A percentile compares a stretch with the other conserved stretches of the same genome.
Conservation (phyloP, 1,139 yeast genomes). For the Pichia sp. region DNA sequence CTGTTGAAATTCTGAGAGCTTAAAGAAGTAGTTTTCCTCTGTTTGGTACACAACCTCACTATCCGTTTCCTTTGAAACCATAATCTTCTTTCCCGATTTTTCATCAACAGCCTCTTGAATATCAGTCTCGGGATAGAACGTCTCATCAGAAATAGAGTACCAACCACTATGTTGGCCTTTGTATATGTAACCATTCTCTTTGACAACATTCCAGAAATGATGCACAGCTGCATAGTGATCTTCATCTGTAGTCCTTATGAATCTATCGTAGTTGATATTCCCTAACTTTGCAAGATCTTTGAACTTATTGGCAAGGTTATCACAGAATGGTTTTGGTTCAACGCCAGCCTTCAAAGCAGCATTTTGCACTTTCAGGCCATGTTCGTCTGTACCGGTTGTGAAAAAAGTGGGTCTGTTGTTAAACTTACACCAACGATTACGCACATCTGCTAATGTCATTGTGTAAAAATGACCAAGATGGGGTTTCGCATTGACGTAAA, state of each 20-base stretch:
- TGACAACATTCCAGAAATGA: constrained; percentile 60
- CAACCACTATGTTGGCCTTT: constrained; percentile 86
- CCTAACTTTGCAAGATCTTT: constrained; percentile 50
- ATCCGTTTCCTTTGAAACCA: constrained; percentile 65
- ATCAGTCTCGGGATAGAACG: constrained; percentile 83
- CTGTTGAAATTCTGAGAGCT: constrained; percentile 52
- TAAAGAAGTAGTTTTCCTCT: constrained; percentile 85
- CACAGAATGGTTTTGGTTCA: constrained; percentile 65
- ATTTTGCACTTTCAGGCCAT: constrained; percentile 83
- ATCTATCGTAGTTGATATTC: constrained; percentile 59
- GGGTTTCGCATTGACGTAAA: constrained; percentile 93
- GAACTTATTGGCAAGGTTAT: constrained; percentile 59
- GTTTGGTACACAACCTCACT: constrained; percentile 68
- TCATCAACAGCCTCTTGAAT: constrained; percentile 41
- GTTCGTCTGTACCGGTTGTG: constrained; percentile 96
- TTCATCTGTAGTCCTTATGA: constrained; percentile 82
- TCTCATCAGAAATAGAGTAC: constrained; percentile 93
- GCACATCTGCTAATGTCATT: constrained; percentile 75
- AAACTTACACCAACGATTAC: constrained; percentile 62
- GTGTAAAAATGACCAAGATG: constrained; percentile 93
- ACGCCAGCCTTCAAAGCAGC: constrained; percentile 53
- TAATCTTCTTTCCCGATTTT: constrained; percentile 31
- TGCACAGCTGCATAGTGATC: constrained; percentile 68
- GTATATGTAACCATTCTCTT: constrained; percentile 60
- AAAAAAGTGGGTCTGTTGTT: constrained; percentile 44